A percentile compares a stretch with the other conserved stretches of the same genome.
Conservation (phyloP, 1,139 yeast species). For the Blastobotrys elegans region DNA sequence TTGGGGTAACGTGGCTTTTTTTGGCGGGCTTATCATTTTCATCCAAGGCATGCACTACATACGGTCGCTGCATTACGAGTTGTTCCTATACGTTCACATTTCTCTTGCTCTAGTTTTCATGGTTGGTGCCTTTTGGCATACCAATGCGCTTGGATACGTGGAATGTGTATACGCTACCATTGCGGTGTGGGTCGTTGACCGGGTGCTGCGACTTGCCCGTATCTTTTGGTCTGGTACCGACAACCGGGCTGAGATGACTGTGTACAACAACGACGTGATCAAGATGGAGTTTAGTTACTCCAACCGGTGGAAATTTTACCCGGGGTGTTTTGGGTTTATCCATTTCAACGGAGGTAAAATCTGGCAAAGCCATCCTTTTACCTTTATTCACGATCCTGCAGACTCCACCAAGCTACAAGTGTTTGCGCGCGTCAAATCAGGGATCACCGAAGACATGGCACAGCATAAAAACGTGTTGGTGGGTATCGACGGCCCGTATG, state of each 20-base stretch:
- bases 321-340: slow-evolving; percentile 59
- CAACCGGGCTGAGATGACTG: slow-evolving; percentile 36
- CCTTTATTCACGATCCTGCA: slow-evolving; percentile 37
- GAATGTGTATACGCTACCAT: slow-evolving; percentile 39
- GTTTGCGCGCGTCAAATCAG: slow-evolving; percentile 31
- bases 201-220: slow-evolving; percentile 35
- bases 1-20: slow-evolving; percentile 22
- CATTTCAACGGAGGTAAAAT: slow-evolving; percentile 44
- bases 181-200: slow-evolving; percentile 40
- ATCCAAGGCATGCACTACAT: slow-evolving; percentile 18
- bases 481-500: slow-evolving; percentile 55
- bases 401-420: slow-evolving; percentile 28
- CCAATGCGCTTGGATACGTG: slow-evolving; percentile 19
- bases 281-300: slow-evolving; percentile 28
- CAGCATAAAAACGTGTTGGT: not conserved
- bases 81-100: slow-evolving; percentile 57
- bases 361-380: slow-evolving; percentile 68
- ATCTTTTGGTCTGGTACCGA: slow-evolving; percentile 40
- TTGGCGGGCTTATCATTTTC: slow-evolving; percentile 16
- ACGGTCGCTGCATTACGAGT: slow-evolving; percentile 19
- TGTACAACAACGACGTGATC: slow-evolving; percentile 27
- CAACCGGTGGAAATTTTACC: slow-evolving; percentile 40
- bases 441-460: slow-evolving; percentile 3
- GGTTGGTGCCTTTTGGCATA: slow-evolving; percentile 57
- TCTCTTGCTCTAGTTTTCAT: slow-evolving; percentile 52